These are phyloP conservation scores for Balamuthia mandrillaris DNA, from an alignment of 208 protist genomes.

Conservation along the genomic window DNA sequence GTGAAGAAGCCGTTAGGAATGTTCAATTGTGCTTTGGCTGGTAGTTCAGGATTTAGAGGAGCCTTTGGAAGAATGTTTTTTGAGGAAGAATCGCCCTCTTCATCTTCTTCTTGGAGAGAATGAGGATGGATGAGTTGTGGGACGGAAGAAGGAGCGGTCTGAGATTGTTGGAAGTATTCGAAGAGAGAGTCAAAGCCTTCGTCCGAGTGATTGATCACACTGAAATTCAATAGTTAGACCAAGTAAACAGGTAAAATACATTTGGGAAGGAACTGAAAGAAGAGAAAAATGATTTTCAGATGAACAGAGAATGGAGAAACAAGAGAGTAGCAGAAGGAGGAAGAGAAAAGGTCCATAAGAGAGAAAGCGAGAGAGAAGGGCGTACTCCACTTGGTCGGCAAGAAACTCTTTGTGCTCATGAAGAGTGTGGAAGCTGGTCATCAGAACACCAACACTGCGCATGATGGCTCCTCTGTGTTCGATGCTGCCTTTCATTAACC, in stretches of 20 bases:
- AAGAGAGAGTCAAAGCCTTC: background rate
- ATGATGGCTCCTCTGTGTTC: background rate
- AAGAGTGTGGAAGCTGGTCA: background rate
- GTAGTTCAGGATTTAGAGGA: background rate
- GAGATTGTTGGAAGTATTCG: background rate
- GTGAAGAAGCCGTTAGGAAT: background rate
- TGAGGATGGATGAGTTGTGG: background rate
- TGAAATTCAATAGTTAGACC: too few relatives aligned
- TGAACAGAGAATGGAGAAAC: background rate
- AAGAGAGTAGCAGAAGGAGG: too few relatives aligned
- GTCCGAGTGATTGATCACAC: background rate
- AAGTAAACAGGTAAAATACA: too few relatives aligned
- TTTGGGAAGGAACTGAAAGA: too few relatives aligned
- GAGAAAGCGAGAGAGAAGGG: background rate
- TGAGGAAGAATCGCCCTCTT: background rate
- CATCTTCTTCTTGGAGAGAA: background rate
- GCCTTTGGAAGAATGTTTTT: background rate
- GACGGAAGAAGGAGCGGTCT: background rate
- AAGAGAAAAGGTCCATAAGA: background rate
- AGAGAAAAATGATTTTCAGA: too few relatives aligned
- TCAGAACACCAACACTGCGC: background rate
- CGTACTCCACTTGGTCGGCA: slow-evolving; percentile 13
- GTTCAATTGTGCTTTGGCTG: too few relatives aligned
- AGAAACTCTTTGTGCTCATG: slow-evolving; percentile 16
- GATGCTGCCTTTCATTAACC: background rate